Evolutionary conservation across 1,139 yeast species (phyloP), one percentile per base, ranked within the genome.

Genomic region (Arxiozyma bovina): DNA sequence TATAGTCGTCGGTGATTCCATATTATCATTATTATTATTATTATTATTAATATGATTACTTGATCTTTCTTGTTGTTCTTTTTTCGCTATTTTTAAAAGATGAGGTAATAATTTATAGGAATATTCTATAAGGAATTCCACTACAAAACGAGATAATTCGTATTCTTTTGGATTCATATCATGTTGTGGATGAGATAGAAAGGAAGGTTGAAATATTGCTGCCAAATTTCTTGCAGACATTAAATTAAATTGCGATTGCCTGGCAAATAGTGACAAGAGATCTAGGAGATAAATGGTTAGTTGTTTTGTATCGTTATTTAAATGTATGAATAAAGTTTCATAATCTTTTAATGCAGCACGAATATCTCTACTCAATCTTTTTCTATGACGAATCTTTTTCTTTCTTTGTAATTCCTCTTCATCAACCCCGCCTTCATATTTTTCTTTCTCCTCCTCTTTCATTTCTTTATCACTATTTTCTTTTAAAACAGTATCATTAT

Each of bases 141-240:
- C 86, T 34, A 89, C 96, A 12, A 84, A 78, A 62, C 93, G 89
- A 2, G 96, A 87, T 42, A 90, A 74, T 22, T 88, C 94, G 71
- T 91, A 91, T 69, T 93, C 97, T 42, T 83, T 86, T 1, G 98
- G 97, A 52, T 85, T 81, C 83, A 91, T 81, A 68, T 90, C 96
- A 69, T 93, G 98, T 62, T 78, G 80, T 7, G 97, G 96, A 68
- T 93, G 98, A 2, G 96, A 87, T 51, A 94, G 75, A 20, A 94
- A 82, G 1, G 96, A 87, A 2, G 99, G 99, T 71, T 93, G 99
- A 73, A 94, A 93, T 57, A 93, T 88, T 1, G 98, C 96, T 0
- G 98, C 96, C 61, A 93, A 74, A 67, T 94, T 93, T 62, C 93
- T 81, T 2, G 96, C 88, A 1, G 96, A 84, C 99, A 93, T 93